Base-by-base conservation (phyloP, 1,284 basidiomycete genomes). In the Pseudomicrostroma phylloplanum region DNA sequence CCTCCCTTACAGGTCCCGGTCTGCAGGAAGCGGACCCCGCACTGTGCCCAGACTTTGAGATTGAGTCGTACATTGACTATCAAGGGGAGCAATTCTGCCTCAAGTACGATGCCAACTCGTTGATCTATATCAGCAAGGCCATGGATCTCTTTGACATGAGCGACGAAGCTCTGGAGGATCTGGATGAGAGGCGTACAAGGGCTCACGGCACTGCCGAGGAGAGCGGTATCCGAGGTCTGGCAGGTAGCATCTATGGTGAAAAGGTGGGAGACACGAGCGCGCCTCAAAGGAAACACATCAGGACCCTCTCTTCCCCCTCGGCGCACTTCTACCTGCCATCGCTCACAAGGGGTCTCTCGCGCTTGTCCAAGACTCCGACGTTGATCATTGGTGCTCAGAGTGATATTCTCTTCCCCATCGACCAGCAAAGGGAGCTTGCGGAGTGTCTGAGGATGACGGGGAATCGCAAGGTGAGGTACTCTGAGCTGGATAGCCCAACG, bases 71-170 rank as follows among this genome's bases (percentile, higher is more conserved):
- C 78, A 86, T 99, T 61, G 96, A 98, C 79, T 92, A 97, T 80
- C 94, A 96, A 82, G 78, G 77, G 40, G 77, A 77, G 81, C 87
- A 92, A 74, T 99, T 98, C 82, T 98, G 94, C 80, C 83, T 97
- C 63, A 98, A 96, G 79, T 98, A 98, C 81, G 94, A 99, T 79
- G 94, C 96, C 64, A 99, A 99, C 82, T 96, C 92, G 2, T 87
- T 98, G 80, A 92, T 99, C 73, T 99, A 98, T 83, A 76, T 76
- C 67, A 92, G 89, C 21, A 99, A 98, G 82, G 94, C 96, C 19
- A 99, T 99, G 94, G 94, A 98, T 80, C 84, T 98, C 1, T 99
- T 99, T 80, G 94, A 97, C 81, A 89, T 99, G 86, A 92, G 91
- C 0, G 83, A 84, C 4, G 85, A 90, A 25, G 86, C 91, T 4